phyloP scores from a whole-genome alignment of 2,329 filamentous ascomycete genomes.

The Fusarium sp. region DNA sequence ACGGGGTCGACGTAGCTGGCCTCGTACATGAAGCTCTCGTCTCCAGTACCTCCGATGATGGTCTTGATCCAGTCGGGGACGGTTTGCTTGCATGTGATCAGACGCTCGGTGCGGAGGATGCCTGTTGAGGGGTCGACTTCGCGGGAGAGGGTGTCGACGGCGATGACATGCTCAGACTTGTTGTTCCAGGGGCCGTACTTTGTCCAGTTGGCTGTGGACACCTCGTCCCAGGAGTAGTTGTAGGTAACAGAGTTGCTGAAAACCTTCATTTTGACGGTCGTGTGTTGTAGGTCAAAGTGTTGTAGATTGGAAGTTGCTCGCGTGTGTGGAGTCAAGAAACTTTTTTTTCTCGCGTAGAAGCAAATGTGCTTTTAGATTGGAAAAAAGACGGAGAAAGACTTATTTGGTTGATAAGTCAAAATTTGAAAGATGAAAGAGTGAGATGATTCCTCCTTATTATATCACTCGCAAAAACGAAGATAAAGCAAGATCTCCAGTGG shows the following conservation, averaged over 20 bases:
- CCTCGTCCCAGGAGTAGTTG: constrained; percentile 98
- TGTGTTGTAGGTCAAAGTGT: neutral
- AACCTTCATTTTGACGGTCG: constrained; percentile 80
- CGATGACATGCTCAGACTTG: constrained; percentile 95
- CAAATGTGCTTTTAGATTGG: neutral
- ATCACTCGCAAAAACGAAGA: constrained; percentile 31
- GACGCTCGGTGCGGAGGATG: constrained; percentile 70
- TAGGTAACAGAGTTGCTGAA: constrained; percentile 91
- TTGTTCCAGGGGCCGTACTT: constrained; percentile 99
- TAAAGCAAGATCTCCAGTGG: constrained; percentile 34
- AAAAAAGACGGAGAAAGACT: constrained; percentile 9
- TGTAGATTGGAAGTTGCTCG: constrained; percentile 22
- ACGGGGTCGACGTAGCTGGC: constrained; percentile 91
- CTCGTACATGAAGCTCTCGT: constrained; percentile 92
- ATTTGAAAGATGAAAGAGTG: constrained; percentile 3
- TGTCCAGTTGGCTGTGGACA: constrained; percentile 96
- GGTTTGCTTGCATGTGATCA: constrained; percentile 70
- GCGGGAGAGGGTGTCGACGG: constrained; percentile 91
- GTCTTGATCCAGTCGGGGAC: constrained; percentile 84
- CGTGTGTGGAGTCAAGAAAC: constrained; percentile 33
- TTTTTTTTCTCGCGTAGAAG: constrained; percentile 26
- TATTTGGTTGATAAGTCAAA: constrained; percentile 6
- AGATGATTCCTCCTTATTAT: constrained; percentile 23
- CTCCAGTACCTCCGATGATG: constrained; percentile 77
- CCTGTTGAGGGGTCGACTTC: constrained; percentile 65